phyloP scores from a whole-genome alignment of 805 yeast species.

The Starmerella gropengiesseri region DNA sequence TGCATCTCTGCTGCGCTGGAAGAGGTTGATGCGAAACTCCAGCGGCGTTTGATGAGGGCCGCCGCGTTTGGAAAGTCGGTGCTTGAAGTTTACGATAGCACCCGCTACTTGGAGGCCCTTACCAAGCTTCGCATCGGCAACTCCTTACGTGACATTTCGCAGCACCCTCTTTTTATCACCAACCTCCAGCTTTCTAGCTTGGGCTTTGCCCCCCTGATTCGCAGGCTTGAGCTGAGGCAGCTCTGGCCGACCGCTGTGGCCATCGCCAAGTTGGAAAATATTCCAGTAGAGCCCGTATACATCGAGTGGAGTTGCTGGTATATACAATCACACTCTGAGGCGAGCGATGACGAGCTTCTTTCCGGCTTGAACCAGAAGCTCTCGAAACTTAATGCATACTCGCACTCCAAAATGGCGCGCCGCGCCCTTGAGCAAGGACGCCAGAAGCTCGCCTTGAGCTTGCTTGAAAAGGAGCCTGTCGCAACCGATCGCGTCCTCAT shows the following conservation, averaged over 20 bases:
- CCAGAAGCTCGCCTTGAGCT: constrained; percentile 47
- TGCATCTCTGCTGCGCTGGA: constrained; percentile 66
- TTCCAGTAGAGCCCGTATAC: constrained; percentile 45
- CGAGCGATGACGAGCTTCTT: constrained; percentile 50
- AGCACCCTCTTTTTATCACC: constrained; percentile 43
- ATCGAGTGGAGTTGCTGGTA: constrained; percentile 73
- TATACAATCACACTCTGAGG: constrained; percentile 40
- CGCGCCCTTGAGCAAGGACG: constrained; percentile 79
- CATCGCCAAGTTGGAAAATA: constrained; percentile 41
- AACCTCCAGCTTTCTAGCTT: constrained; percentile 40
- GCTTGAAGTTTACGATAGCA: constrained; percentile 43
- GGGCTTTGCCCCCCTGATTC: constrained; percentile 48
- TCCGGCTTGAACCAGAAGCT: constrained; percentile 41
- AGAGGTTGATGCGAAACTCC: constrained; percentile 71
- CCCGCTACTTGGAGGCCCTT: constrained; percentile 51
- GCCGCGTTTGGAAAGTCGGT: constrained; percentile 76
- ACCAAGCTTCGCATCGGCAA: constrained; percentile 57
- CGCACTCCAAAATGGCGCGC: constrained; percentile 49
- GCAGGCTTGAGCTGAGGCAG: constrained; percentile 47
- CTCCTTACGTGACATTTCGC: constrained; percentile 40
- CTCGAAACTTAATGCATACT: constrained; percentile 33
- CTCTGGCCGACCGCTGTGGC: constrained; percentile 53
- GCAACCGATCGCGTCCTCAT: constrained; percentile 51
- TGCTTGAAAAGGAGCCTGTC: constrained; percentile 59
- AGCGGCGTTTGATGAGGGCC: constrained; percentile 66